These are phyloP conservation scores for Epithemia pelagica DNA, from an alignment of 108 stramenopile genomes.

Conservation along the genomic window DNA sequence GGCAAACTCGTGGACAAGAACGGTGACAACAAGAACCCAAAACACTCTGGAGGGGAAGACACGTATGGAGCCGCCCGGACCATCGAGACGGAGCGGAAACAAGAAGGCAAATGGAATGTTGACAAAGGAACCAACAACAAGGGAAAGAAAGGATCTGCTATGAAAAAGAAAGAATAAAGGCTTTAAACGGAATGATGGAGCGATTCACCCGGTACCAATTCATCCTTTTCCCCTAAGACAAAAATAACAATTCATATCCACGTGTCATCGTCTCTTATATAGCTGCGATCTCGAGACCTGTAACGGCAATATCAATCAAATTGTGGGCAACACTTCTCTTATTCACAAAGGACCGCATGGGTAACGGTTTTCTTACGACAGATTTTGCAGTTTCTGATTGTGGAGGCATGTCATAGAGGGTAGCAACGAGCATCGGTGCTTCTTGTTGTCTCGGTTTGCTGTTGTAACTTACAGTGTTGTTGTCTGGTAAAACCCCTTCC, in stretches of 20 bases:
- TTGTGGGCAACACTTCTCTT: background rate
- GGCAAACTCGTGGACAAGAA: constrained; percentile 81
- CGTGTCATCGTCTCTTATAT: background rate
- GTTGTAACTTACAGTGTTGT: background rate
- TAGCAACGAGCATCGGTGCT: background rate
- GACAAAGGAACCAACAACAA: background rate
- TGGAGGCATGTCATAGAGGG: background rate
- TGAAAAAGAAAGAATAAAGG: background rate
- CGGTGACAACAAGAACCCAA: constrained; percentile 67
- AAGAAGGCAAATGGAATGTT: constrained; percentile 75
- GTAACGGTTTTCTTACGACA: background rate
- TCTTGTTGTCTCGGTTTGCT: background rate
- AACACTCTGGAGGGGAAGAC: constrained; percentile 88
- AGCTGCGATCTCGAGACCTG: background rate
- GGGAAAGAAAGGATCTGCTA: background rate
- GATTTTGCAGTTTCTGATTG: background rate
- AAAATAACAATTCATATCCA: background rate
- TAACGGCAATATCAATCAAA: background rate
- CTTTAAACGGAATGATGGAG: background rate
- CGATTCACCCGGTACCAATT: too few species aligned
- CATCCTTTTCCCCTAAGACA: too few species aligned
- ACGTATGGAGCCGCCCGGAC: constrained; percentile 74
- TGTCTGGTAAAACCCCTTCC: background rate
- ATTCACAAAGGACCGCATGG: background rate
- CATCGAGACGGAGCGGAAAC: constrained; percentile 66